These are phyloP conservation scores for Clavispora asparagi DNA, from an alignment of 805 yeast genomes.

Conservation along the genomic window DNA sequence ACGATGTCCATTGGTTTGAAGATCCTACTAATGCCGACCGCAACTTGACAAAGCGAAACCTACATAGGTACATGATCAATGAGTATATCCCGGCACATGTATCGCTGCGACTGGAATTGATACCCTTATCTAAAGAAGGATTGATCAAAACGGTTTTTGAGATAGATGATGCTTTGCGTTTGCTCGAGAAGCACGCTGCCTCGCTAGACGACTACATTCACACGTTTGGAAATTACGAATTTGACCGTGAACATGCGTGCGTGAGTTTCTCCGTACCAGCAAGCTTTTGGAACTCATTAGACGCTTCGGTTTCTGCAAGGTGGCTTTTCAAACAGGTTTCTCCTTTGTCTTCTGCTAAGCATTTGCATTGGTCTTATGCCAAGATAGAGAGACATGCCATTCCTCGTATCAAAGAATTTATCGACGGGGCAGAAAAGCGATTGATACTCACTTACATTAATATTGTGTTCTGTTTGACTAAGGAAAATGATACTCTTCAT, in stretches of 20 bases:
- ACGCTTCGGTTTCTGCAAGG: constrained; percentile 21
- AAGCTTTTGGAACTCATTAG: constrained; percentile 4
- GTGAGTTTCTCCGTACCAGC: constrained; percentile 9
- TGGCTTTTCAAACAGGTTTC: constrained; percentile 22
- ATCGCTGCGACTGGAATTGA: constrained; percentile 5
- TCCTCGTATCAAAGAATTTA: constrained; percentile 17
- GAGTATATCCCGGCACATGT: constrained; percentile 20
- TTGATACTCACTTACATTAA: constrained; percentile 8
- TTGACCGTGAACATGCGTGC: constrained; percentile 7
- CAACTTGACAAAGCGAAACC: constrained; percentile 53
- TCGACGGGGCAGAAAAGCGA: not conserved
- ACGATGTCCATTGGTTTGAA: constrained; percentile 57
- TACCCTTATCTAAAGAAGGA: constrained; percentile 3
- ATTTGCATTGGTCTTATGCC: constrained; percentile 38
- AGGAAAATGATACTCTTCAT: not conserved
- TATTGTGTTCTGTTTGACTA: constrained; percentile 2
- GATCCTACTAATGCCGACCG: constrained; percentile 59
- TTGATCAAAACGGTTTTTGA: constrained; percentile 10
- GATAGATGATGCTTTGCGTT: constrained; percentile 1
- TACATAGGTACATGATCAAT: constrained; percentile 36
- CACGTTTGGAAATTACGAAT: not conserved
- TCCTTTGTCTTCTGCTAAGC: constrained; percentile 27
- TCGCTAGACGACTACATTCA: not conserved
- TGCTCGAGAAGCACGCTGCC: constrained; percentile 2
- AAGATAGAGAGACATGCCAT: constrained; percentile 28